Base-by-base conservation (phyloP, 2,329 filamentous ascomycete species). In the Pseudomassariella vexata region DNA sequence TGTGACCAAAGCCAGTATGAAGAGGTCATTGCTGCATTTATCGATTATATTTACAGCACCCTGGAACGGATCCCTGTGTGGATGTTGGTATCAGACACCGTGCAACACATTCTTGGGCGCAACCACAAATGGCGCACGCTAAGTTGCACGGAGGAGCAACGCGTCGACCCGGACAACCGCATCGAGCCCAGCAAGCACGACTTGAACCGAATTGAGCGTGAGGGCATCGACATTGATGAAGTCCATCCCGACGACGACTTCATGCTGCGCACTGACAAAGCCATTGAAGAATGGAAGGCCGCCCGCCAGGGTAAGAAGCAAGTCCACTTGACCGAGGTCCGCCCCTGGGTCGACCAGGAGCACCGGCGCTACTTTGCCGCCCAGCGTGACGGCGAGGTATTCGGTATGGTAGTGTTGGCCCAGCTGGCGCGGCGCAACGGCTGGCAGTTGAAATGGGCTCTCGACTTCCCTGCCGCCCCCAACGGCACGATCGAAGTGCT, bases 401-500 rank as follows among this genome's bases (percentile, higher is more conserved):
- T 72, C 24, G 82, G 83, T 20, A 73, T 95, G 37, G 82, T 90
- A n/a, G 80, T 90, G 7, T 68, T 95, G 48, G 84, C 85, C 32
- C 84, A 87, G 56, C 76, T 95, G 18, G 76, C 83, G 4, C 85
- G 87, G 2, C 68, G 76, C 21, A 77, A 94, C 54, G 89, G 89
- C 34, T 94, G 87, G 78, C 89, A 95, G 65, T 82, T 95, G 54
- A 95, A 95, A 66, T 95, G 92, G 68, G 85, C 84, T n/a, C 77
- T 95, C 34, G 87, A 95, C 59, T 95, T 95, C 69, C 89, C 88
- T 0, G 78, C 76, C 17, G 76, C 88, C 1, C 84, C 89, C n/a
- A 85, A 78, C 26, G 89, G 89, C 28, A 82, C 85, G 20, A 95
- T 95, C 41, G 89, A 95, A 63, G 73, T 82, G 24, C 74, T 92